Conservation (phyloP, 2,329 filamentous ascomycete genomes). For the Aspergillus sp. region DNA sequence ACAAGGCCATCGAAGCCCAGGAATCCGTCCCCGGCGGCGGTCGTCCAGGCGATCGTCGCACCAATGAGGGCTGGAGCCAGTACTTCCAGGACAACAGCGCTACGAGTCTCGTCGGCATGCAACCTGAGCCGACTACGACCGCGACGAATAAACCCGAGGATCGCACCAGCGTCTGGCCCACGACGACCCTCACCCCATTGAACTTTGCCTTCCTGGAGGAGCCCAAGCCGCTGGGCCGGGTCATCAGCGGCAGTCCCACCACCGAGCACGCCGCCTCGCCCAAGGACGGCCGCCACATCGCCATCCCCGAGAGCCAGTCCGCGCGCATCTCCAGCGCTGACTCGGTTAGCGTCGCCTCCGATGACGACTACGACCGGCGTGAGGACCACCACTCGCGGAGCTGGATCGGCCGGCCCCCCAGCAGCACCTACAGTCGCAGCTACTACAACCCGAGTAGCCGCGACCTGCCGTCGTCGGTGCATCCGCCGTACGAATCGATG, state of each 20-base stretch:
- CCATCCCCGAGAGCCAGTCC: slow-evolving; percentile 40
- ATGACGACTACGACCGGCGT: slow-evolving; percentile 33
- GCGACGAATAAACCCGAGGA: slow-evolving; percentile 36
- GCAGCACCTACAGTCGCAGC: slow-evolving; percentile 43
- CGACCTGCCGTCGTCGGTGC: slow-evolving; percentile 19
- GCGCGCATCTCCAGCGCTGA: slow-evolving; percentile 45
- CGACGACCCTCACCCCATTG: slow-evolving; percentile 33
- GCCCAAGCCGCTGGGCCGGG: slow-evolving; percentile 39
- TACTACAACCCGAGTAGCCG: slow-evolving; percentile 31
- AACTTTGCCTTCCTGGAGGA: slow-evolving; percentile 38
- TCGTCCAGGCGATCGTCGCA: slow-evolving; percentile 38
- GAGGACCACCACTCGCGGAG: slow-evolving; percentile 21
- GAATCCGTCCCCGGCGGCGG: slow-evolving; percentile 12
- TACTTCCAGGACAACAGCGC: slow-evolving; percentile 45
- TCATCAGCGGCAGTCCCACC: slow-evolving; percentile 44
- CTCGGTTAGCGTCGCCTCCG: slow-evolving; percentile 39
- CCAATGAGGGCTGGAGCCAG: slow-evolving; percentile 49
- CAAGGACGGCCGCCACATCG: slow-evolving; percentile 27
- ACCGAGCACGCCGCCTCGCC: slow-evolving; percentile 33
- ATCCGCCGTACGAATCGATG: slow-evolving; percentile 13
- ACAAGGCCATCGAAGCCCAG: slow-evolving; percentile 20
- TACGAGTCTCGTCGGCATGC: slow-evolving; percentile 23
- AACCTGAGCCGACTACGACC: slow-evolving; percentile 15
- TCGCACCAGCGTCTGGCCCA: slow-evolving; percentile 42
- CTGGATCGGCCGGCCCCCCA: slow-evolving; percentile 37